These are phyloP conservation scores for Inonotus hispidus DNA, from an alignment of 1,284 basidiomycete genomes.

Conservation along the genomic window DNA sequence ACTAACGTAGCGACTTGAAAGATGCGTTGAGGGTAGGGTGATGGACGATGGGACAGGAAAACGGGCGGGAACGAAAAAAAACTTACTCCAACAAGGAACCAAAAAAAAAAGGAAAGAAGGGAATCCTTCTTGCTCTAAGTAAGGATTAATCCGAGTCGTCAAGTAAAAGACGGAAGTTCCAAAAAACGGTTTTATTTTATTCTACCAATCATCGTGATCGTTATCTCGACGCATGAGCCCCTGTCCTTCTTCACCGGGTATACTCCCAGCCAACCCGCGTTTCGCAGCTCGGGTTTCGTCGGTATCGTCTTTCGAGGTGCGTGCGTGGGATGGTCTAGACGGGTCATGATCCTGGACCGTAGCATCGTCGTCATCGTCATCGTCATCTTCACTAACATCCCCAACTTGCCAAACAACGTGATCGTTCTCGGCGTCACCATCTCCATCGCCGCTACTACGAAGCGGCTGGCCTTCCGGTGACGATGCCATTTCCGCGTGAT, in stretches of 20 bases:
- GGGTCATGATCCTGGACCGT: neutral
- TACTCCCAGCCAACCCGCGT: slow-evolving; percentile 8
- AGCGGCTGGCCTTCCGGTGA: slow-evolving; percentile 35
- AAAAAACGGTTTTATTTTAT: too few relatives aligned
- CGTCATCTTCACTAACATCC: slow-evolving; percentile 49
- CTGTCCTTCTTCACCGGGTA: slow-evolving; percentile 15
- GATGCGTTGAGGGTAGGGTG: too few relatives aligned
- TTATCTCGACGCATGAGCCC: slow-evolving; percentile 18
- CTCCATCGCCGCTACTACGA: slow-evolving; percentile 32
- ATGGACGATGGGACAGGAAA: too few relatives aligned
- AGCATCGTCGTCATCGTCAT: slow-evolving; percentile 35
- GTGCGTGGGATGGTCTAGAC: neutral
- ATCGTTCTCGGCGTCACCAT: slow-evolving; percentile 24
- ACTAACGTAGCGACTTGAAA: too few relatives aligned
- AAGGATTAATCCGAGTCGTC: too few relatives aligned
- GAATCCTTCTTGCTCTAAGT: too few relatives aligned
- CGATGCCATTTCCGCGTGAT: slow-evolving; percentile 27
- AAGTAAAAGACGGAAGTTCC: too few relatives aligned
- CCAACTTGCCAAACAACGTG: slow-evolving; percentile 61
- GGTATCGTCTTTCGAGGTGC: slow-evolving; percentile 1
- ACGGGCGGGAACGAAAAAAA: too few relatives aligned
- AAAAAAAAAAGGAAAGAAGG: too few relatives aligned
- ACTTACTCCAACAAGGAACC: too few relatives aligned
- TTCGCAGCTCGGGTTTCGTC: neutral
- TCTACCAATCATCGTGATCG: neutral